Evolutionary conservation across 1,139 yeast species (phyloP).

Genomic region (Kodamaea sp.): DNA sequence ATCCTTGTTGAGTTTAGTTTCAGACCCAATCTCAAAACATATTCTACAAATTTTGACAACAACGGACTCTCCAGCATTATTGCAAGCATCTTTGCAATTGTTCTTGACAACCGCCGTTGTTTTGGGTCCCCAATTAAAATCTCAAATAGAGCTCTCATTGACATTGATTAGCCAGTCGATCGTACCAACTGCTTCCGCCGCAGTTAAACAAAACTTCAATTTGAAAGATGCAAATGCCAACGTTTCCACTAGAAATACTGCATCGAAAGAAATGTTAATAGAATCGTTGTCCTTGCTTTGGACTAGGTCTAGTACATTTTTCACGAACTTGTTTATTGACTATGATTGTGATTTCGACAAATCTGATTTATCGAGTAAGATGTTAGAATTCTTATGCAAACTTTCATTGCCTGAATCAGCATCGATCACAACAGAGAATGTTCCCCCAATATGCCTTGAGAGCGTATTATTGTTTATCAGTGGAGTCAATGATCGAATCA

Average conservation of each 20-base stretch:
- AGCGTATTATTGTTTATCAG: slow-evolving; percentile 74
- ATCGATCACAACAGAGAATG: slow-evolving; percentile 71
- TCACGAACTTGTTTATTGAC: slow-evolving; percentile 73
- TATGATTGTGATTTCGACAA: slow-evolving; percentile 93
- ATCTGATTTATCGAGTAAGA: slow-evolving; percentile 71
- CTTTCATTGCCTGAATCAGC: slow-evolving; percentile 84
- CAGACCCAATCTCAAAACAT: slow-evolving; percentile 82
- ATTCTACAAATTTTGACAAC: slow-evolving; percentile 76
- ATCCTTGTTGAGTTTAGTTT: slow-evolving; percentile 63
- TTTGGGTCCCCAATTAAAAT: slow-evolving; percentile 57
- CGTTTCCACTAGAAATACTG: slow-evolving; percentile 30
- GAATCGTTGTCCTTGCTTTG: slow-evolving; percentile 83
- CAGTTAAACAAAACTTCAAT: slow-evolving; percentile 20
- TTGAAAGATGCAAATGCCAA: slow-evolving; percentile 21
- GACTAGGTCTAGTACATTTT: slow-evolving; percentile 80
- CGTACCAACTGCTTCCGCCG: slow-evolving; percentile 33
- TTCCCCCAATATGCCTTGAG: slow-evolving; percentile 92
- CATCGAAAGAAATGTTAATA: slow-evolving; percentile 71
- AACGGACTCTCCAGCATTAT: slow-evolving; percentile 64
- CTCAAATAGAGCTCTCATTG: slow-evolving; percentile 69
- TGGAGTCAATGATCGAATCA: slow-evolving; percentile 63
- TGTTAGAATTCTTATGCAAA: slow-evolving; percentile 71
- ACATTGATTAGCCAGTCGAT: slow-evolving; percentile 59
- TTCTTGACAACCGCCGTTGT: slow-evolving; percentile 68
- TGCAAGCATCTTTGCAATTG: slow-evolving; percentile 75